Base-by-base conservation (phyloP, 2,329 filamentous ascomycete genomes). In the Verticillium zaregamsianum region DNA sequence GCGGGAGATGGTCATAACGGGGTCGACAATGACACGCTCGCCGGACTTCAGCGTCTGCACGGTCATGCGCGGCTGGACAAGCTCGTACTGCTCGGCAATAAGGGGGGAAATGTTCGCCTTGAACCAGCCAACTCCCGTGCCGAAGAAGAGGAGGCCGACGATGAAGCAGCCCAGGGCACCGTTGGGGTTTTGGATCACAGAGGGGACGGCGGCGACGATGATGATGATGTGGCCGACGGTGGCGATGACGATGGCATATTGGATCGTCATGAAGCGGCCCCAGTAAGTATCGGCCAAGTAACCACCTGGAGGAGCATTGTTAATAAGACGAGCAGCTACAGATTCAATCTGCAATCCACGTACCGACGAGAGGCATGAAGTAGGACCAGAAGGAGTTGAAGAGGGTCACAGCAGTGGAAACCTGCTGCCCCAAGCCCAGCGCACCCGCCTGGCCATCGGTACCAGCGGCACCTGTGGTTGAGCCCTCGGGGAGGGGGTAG, bases 71-170 rank as follows among this genome's bases (percentile, higher is more conserved):
- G 62, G 60, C 35, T 82, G 82, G 2, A 83, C 84, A 28, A 81
- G 79, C 3, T 77, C 80, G 68, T 88, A 83, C 69, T 91, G 88
- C 66, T 91, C 88, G 8, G 88, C 85, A 33, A 91, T 82, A 32
- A 90, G 75, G 0, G 88, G 87, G 0, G 87, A 86, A 52, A 93
- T 87, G 66, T 91, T 92, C 45, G 87, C 77, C 77, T 92, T 93
- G 81, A 92, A 91, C 75, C 79, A 79, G 61, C 76, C 89, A 11
- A 89, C 90, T 55, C 90, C 90, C 8, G 91, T 69, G 7, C 79
- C 72, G 17, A 81, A 72, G 37, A 80, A 76, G 67, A 82, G 82
- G 57, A 82, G 74, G 5, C 88, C 88, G 69, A 92, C 83, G 68
- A 91, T 85, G 61, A 80, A 79, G 39, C 85, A 85, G 2, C 80